Percentiles rank a stretch among this genome's conserved stretches.
Conservation (phyloP, 1,284 basidiomycete species). For the Cryptococcus wingfieldii region DNA sequence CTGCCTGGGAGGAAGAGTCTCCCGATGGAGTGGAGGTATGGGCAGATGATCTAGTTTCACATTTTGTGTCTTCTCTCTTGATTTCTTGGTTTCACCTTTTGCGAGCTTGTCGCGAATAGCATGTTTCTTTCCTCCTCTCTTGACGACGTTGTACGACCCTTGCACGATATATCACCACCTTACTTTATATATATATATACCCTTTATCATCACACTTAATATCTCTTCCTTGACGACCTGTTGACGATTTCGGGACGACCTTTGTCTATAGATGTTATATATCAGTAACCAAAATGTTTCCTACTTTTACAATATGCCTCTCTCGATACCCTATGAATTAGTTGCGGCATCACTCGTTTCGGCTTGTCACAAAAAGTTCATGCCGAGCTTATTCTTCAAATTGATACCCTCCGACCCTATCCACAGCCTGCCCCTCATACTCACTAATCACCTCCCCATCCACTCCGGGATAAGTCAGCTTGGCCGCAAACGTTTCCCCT, state of each 20-base stretch:
- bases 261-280: background rate
- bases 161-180: background rate
- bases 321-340: constrained; percentile 1
- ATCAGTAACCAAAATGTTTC: background rate
- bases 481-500: constrained; percentile 76
- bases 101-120: background rate
- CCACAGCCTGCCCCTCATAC: constrained; percentile 63
- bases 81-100: background rate
- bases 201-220: background rate
- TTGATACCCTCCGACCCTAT: constrained; percentile 67
- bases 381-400: constrained; percentile 47
- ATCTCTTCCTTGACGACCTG: background rate
- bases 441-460: constrained; percentile 58
- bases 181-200: background rate
- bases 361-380: background rate
- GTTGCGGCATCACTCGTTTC: background rate
- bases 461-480: constrained; percentile 57
- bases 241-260: background rate
- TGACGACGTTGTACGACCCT: background rate
- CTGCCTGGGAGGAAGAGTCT: constrained; percentile 11
- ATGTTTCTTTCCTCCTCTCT: background rate
- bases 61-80: background rate
- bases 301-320: background rate
- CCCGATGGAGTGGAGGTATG: constrained; percentile 13
- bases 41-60: background rate